A percentile compares a stretch with the other conserved stretches of the same genome.
Evolutionary conservation across 768 basidiomycete genomes (phyloP).

Genomic region (Myochromella boudieri): DNA sequence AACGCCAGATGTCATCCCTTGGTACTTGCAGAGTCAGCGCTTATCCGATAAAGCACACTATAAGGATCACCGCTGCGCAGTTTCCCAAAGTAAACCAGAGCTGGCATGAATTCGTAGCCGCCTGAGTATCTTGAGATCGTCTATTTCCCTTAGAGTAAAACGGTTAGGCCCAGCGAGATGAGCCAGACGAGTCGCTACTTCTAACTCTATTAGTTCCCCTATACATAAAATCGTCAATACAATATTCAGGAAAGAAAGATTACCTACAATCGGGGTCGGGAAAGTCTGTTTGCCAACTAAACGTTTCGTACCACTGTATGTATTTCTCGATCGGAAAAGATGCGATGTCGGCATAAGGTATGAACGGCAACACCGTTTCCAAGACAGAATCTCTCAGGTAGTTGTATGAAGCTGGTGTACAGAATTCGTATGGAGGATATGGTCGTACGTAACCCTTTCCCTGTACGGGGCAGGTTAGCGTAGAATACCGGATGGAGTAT

Average conservation of each 20-base stretch:
- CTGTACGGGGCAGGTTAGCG: constrained; percentile 10
- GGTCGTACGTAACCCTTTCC: not conserved
- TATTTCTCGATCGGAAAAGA: constrained; percentile 31
- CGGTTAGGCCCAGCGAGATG: constrained; percentile 20
- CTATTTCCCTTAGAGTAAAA: constrained; percentile 35
- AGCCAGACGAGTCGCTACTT: constrained; percentile 40
- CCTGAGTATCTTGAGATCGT: constrained; percentile 29
- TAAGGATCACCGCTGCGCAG: constrained; percentile 43
- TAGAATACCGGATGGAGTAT: constrained; percentile 11
- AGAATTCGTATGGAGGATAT: constrained; percentile 41
- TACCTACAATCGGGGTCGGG: constrained; percentile 51
- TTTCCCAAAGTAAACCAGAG: constrained; percentile 43
- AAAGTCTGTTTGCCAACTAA: constrained; percentile 36
- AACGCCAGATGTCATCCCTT: constrained; percentile 42
- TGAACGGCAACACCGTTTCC: constrained; percentile 24
- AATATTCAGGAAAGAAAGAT: not conserved
- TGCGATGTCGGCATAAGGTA: constrained; percentile 49
- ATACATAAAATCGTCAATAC: not conserved
- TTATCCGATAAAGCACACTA: too few relatives aligned
- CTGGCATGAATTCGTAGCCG: constrained; percentile 19
- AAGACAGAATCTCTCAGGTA: constrained; percentile 13
- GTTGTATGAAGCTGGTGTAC: constrained; percentile 41
- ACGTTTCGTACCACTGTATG: constrained; percentile 24
- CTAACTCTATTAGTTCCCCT: constrained; percentile 52
- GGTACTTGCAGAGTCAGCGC: too few relatives aligned